A percentile compares a stretch with the other conserved stretches of the same genome.
Conservation (phyloP, 257 asterid species). For the Penstemon barbatus region DNA sequence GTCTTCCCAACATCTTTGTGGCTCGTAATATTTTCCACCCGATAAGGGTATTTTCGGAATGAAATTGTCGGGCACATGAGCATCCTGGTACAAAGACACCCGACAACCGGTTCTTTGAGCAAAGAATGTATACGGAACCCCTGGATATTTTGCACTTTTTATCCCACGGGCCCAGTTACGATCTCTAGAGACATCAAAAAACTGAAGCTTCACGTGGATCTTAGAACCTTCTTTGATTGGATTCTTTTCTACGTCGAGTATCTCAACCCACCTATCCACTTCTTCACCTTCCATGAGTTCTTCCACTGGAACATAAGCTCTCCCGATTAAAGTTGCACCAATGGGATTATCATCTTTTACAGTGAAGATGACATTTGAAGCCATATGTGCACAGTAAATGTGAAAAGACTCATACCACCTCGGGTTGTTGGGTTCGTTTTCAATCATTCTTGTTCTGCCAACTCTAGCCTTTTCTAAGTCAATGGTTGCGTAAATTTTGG, state of each 20-base stretch:
- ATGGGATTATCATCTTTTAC: conserved; percentile 68
- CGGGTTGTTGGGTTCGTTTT: conserved; percentile 59
- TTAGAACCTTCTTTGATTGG: conserved; percentile 62
- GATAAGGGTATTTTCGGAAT: conserved; percentile 66
- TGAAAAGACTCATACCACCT: conserved; percentile 74
- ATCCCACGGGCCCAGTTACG: conserved; percentile 74
- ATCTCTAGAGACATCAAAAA: conserved; percentile 58
- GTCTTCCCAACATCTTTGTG: conserved; percentile 83
- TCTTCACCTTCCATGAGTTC: conserved; percentile 77
- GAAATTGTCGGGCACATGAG: conserved; percentile 73
- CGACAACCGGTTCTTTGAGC: conserved; percentile 74
- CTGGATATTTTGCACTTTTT: conserved; percentile 59
- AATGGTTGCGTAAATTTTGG: conserved; percentile 64
- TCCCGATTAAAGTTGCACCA: conserved; percentile 76
- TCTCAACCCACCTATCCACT: conserved; percentile 67
- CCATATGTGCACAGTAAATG: conserved; percentile 72
- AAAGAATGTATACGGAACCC: conserved; percentile 84
- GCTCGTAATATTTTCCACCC: conserved; percentile 64
- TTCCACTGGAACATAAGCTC: conserved; percentile 64
- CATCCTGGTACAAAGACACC: conserved; percentile 72
- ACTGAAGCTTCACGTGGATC: conserved; percentile 66
- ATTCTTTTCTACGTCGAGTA: conserved; percentile 53
- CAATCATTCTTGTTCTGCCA: conserved; percentile 66
- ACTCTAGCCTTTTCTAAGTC: conserved; percentile 79
- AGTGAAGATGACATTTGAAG: conserved; percentile 63